A percentile compares a stretch with the other conserved stretches of the same genome.
phyloP scores from a whole-genome alignment of 305 asterid species.

The Solanum hybrid region DNA sequence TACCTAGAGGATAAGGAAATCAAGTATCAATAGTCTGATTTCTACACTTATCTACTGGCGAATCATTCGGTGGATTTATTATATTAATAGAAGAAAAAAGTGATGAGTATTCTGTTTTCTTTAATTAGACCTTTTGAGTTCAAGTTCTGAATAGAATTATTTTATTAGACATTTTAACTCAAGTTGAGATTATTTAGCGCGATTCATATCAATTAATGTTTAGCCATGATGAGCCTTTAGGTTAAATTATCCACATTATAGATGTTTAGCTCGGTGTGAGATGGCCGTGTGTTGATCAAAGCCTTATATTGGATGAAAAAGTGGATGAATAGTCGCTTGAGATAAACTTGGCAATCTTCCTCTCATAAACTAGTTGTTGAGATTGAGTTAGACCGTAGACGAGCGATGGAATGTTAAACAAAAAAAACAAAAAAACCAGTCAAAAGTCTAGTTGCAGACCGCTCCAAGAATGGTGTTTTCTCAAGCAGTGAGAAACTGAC shows the following conservation, averaged over 20 bases:
- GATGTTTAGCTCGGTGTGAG: background rate
- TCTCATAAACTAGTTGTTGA: no score
- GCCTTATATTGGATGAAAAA: background rate
- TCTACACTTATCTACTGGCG: background rate
- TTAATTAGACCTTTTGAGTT: background rate
- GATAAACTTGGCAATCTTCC: background rate
- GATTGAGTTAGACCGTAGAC: background rate
- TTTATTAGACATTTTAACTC: background rate
- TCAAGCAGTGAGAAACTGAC: constrained; percentile 4
- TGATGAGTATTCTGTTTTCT: background rate
- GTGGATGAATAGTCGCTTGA: background rate
- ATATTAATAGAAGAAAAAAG: background rate
- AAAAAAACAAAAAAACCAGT: background rate
- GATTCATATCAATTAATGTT: no score
- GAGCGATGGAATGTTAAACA: background rate
- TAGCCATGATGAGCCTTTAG: background rate
- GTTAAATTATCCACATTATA: background rate
- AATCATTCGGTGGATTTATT: background rate
- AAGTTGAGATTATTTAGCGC: background rate
- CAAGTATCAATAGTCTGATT: background rate
- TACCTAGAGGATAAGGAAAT: background rate
- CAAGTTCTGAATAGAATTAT: background rate
- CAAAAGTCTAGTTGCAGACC: background rate
- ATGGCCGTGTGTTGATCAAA: background rate
- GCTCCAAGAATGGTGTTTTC: constrained; percentile 5